A percentile compares a stretch with the other conserved stretches of the same genome.
These are phyloP conservation scores for Amphicarpaea edgeworthii DNA, from an alignment of 306 rosid genomes.

Conservation along the genomic window DNA sequence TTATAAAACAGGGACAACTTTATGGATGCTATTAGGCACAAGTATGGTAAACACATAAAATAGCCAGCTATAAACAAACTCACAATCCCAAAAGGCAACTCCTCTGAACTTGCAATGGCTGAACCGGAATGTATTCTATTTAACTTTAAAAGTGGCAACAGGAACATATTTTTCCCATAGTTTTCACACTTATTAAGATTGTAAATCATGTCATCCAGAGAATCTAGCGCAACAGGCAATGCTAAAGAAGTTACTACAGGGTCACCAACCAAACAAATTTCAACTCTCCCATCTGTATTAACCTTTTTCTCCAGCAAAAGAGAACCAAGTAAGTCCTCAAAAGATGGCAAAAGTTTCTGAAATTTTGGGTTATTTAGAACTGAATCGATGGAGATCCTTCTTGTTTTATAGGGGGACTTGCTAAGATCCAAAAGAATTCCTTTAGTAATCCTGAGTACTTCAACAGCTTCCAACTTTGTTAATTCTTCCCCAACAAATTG, in stretches of 20 bases:
- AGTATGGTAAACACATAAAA: slow-evolving; percentile 41
- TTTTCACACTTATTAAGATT: slow-evolving; percentile 62
- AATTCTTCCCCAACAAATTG: slow-evolving; percentile 62
- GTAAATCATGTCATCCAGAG: slow-evolving; percentile 66
- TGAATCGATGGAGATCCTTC: slow-evolving; percentile 65
- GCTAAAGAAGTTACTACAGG: slow-evolving; percentile 80
- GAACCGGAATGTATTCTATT: slow-evolving; percentile 91
- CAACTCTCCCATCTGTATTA: slow-evolving; percentile 66
- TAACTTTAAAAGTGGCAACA: slow-evolving; percentile 74
- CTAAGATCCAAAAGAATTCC: slow-evolving; percentile 58
- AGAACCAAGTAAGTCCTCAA: slow-evolving; percentile 64
- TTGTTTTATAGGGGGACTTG: slow-evolving; percentile 70
- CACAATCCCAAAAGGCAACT: slow-evolving; percentile 93
- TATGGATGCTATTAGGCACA: slow-evolving; percentile 38
- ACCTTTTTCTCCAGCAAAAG: slow-evolving; percentile 64
- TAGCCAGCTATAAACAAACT: slow-evolving; percentile 54
- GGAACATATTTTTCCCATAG: slow-evolving; percentile 60
- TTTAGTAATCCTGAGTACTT: slow-evolving; percentile 62
- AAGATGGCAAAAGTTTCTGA: slow-evolving; percentile 66
- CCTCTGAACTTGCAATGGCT: slow-evolving; percentile 88
- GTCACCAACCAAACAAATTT: slow-evolving; percentile 69
- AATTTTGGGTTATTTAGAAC: slow-evolving; percentile 47
- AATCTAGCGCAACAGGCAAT: slow-evolving; percentile 77
- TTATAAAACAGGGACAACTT: slow-evolving; percentile 41
- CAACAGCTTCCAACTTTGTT: slow-evolving; percentile 60